Base-by-base conservation (phyloP, 1,284 basidiomycete genomes). In the Gastroboletus turbinatus region DNA sequence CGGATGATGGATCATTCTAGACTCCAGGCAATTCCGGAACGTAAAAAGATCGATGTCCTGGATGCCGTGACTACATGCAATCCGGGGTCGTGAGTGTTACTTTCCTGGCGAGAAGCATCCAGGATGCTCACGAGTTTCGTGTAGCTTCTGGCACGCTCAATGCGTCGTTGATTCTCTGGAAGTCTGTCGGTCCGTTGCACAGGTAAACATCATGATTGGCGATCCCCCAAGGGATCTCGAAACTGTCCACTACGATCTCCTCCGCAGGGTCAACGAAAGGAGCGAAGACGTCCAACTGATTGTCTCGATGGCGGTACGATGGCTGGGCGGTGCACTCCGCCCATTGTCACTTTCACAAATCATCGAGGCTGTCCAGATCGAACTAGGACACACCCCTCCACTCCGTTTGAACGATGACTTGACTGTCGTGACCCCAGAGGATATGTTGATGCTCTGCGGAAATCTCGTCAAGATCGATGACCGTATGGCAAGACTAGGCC, bases 321-420 rank as follows among this genome's bases (percentile, higher is more conserved):
- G 66, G 67, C 36, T 67, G 14, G 63, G 67, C 0, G 68, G 67
- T 48, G 67, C 67, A 30, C 65, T 71, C 16, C 67, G 67, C 23
- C 55, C 66, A n/a, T 25, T 67, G 42, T 67, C 67, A 29, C 61
- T 67, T 25, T 63, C 66, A 27, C 66, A 68, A 42, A 58, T 68
- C 32, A 69, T 66, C 36, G 68, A 67, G 29, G 67, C 67, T 6
- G 67, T 69, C 46, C 67, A 71, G 47, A 69, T 71, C 38, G 66
- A 68, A 29, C 53, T 67, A 21, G 63, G 66, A 40, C 54, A 58
- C 32, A 45, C 47, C 0, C 53, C 57, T 29, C 65, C 67, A 10
- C 35, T 68, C 35, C 33, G 49, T 47, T 56, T 69, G 55, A 69
- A 69, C 25, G 66, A 69, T 43, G 56, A 60, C 35, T 50, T 71